Evolutionary conservation across 1,139 yeast genomes (phyloP), one percentile per base, ranked within the genome.

Genomic region (Blastobotrys indianensis): DNA sequence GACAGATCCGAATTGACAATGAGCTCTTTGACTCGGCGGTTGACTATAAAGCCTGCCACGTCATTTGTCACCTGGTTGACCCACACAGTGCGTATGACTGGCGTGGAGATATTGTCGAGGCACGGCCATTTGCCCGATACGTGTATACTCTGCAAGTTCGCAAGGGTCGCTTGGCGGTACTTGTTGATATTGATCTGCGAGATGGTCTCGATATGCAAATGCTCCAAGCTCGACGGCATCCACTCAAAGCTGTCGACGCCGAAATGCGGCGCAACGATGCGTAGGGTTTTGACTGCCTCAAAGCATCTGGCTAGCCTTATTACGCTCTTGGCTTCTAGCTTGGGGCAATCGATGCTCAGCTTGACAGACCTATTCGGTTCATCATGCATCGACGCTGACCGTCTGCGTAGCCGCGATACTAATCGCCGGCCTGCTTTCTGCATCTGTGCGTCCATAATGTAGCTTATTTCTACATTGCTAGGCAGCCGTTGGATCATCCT

Each of bases 1-100:
- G 40, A 30, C 25, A 41, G 30, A 31, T 41, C 45, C 4, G 45
- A 41, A 8, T 30, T 16, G 4, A 41, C 30, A 16, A 41, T 41
- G 29, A 41, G 20, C 13, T 41, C 45, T 4, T 39, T 36, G 30
- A 41, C n/a, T 2, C 20, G 15, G 2, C 45, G 34, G 2, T 41
- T n/a, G 17, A 30, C 16, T 11, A 41, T 41, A 34, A 41, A 41
- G 6, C 15, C 23, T 3, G 45, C 40, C 12, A 36, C 40, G 8
- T 41, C 45, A 2, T 10, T 5, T 13, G 17, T 36, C 15, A 41
- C 40, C 31, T 28, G 29, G n/a, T 31, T 15, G 30, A 41, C 40
- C 45, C 45, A 41, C 12, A 41, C 28, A 3, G 40, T 41, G 13
- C 35, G 34, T 6, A 41, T 17, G 10, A 30, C 17, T 2, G 45